phyloP scores from a whole-genome alignment of 352 stramenopile genomes.

The Phytophthora ohioensis region DNA sequence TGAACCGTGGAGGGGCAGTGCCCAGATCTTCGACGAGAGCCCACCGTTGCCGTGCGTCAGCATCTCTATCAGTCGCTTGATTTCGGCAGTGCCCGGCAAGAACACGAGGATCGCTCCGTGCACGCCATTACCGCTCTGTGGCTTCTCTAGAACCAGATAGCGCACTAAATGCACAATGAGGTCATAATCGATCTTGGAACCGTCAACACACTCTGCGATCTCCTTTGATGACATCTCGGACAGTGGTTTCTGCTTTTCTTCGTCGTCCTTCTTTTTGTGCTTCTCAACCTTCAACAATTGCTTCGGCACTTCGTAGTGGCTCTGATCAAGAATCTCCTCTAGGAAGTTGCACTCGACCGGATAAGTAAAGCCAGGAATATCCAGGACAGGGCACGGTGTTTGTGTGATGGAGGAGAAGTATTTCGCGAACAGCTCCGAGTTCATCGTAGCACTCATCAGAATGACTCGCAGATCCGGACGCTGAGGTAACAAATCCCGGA shows the following conservation, averaged over 20 bases:
- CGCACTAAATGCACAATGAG: slow-evolving; percentile 88
- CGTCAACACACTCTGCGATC: slow-evolving; percentile 83
- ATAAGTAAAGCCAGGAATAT: slow-evolving; percentile 89
- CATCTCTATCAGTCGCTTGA: slow-evolving; percentile 84
- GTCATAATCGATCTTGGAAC: slow-evolving; percentile 95
- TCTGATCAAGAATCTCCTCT: slow-evolving; percentile 76
- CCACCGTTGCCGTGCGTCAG: slow-evolving; percentile 36
- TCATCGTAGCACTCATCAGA: slow-evolving; percentile 98
- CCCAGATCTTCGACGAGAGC: slow-evolving; percentile 66
- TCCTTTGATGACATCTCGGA: slow-evolving; percentile 50
- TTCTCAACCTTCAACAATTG: slow-evolving; percentile 66
- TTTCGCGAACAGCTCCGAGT: slow-evolving; percentile 87
- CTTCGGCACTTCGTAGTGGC: slow-evolving; percentile 68
- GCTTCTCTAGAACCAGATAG: slow-evolving; percentile 63
- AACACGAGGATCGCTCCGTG: slow-evolving; percentile 86
- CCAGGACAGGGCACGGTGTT: slow-evolving; percentile 70
- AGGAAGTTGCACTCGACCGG: slow-evolving; percentile 83
- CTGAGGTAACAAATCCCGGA: slow-evolving; percentile 82
- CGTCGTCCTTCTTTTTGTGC: slow-evolving; percentile 53
- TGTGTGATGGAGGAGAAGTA: slow-evolving; percentile 80
- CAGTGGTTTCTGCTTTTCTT: slow-evolving; percentile 40
- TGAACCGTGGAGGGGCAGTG: slow-evolving; percentile 78
- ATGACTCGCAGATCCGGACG: slow-evolving; percentile 91
- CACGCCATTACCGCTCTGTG: slow-evolving; percentile 9
- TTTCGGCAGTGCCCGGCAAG: slow-evolving; percentile 82